phyloP scores from a whole-genome alignment of 2,329 filamentous ascomycete genomes.

The Cladophialophora yegresii region DNA sequence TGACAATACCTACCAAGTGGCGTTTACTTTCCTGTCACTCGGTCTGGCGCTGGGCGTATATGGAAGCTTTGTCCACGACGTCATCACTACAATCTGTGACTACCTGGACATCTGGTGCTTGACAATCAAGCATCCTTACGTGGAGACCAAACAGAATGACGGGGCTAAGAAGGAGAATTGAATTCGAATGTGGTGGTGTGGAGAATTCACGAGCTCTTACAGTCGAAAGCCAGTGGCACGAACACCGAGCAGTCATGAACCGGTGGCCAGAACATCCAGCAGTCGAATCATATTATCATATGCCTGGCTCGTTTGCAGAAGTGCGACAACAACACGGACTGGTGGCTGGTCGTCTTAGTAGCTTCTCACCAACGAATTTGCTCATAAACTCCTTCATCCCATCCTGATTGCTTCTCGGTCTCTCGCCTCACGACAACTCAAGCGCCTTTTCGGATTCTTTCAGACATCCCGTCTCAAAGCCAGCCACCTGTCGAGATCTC shows the following conservation, averaged over 20 bases:
- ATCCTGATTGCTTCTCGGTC: neutral
- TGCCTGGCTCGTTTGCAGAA: neutral
- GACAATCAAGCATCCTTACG: conserved; percentile 83
- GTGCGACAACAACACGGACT: neutral
- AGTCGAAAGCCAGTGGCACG: neutral
- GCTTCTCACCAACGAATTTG: neutral
- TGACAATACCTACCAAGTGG: conserved; percentile 79
- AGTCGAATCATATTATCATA: neutral
- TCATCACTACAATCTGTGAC: conserved; percentile 96
- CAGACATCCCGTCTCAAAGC: neutral
- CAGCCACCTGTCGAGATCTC: neutral
- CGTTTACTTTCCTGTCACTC: conserved; percentile 85
- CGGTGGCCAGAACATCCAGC: neutral
- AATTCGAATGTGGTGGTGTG: neutral
- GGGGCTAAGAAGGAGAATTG: conserved; percentile 32
- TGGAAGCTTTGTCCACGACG: conserved; percentile 91
- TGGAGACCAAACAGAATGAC: conserved; percentile 41
- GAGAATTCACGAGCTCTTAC: neutral
- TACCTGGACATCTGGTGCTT: conserved; percentile 98
- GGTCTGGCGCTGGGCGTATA: conserved; percentile 88
- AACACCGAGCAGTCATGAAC: neutral
- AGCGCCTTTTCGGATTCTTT: neutral
- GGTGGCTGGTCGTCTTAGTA: neutral
- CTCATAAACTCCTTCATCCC: neutral
- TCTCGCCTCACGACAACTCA: neutral